phyloP scores from a whole-genome alignment of 805 yeast genomes.

The Starmerella ratchasimensis region DNA sequence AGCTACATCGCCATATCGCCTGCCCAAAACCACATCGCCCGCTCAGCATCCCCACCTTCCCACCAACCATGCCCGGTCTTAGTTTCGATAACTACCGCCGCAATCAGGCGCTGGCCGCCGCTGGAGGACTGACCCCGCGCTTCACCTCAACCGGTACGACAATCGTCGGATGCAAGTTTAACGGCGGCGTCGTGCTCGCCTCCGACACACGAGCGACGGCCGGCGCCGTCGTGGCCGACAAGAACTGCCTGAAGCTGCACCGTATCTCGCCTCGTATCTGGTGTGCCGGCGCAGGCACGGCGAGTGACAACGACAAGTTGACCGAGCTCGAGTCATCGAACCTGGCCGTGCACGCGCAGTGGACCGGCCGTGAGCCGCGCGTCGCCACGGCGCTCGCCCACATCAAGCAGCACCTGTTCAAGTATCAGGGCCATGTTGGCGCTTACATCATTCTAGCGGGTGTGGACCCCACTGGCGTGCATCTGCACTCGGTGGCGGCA shows the following conservation, averaged over 20 bases:
- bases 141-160: slow-evolving; percentile 99
- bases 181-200: slow-evolving; percentile 92
- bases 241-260: slow-evolving; percentile 92
- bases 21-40: no score
- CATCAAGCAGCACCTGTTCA: slow-evolving; percentile 89
- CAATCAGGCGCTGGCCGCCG: slow-evolving; percentile 56
- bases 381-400: slow-evolving; percentile 86
- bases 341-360: slow-evolving; percentile 76
- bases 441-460: slow-evolving; percentile 98
- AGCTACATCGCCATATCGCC: no score
- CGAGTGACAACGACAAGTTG: slow-evolving; percentile 97
- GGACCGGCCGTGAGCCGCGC: slow-evolving; percentile 75
- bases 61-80: slow-evolving; percentile 60
- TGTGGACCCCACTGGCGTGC: slow-evolving; percentile 91
- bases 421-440: slow-evolving; percentile 94
- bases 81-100: slow-evolving; percentile 89
- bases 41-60: no score
- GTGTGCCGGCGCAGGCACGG: slow-evolving; percentile 99
- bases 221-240: slow-evolving; percentile 93
- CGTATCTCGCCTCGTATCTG: slow-evolving; percentile 80
- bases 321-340: slow-evolving; percentile 86
- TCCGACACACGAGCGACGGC: slow-evolving; percentile 98
- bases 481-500: slow-evolving; percentile 84
- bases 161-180: slow-evolving; percentile 86
- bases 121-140: slow-evolving; percentile 65